A percentile compares a stretch with the other conserved stretches of the same genome.
These are phyloP conservation scores for Apiotrichum gracile DNA, from an alignment of 1,284 basidiomycete genomes.

Conservation along the genomic window DNA sequence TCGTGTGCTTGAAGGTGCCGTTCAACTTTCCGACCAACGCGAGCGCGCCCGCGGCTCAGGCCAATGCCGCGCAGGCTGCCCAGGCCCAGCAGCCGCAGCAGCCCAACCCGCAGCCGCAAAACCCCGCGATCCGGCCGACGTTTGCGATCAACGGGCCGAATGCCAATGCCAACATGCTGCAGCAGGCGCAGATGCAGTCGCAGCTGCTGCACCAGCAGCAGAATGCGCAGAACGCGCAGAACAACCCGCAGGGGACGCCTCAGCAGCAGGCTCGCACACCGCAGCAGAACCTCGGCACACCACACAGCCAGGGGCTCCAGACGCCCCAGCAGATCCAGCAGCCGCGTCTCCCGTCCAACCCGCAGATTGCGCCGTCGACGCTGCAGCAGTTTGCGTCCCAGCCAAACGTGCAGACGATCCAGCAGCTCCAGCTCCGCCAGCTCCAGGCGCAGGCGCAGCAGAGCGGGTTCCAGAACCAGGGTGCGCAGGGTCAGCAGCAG, in stretches of 20 bases:
- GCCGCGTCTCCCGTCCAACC: conserved; percentile 6
- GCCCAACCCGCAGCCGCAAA: neutral
- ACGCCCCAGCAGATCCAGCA: neutral
- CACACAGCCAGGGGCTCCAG: neutral
- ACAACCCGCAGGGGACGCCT: neutral
- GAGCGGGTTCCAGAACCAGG: conserved; percentile 1
- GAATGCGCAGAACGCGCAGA: neutral
- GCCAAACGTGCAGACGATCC: conserved; percentile 16
- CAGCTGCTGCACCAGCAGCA: neutral
- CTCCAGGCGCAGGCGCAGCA: conserved; percentile 10
- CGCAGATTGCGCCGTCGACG: conserved; percentile 5
- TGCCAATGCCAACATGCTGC: neutral
- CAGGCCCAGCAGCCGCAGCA: conserved; percentile 1
- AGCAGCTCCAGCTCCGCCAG: conserved; percentile 18
- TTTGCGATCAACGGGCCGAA: neutral
- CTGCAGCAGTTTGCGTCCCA: conserved; percentile 19
- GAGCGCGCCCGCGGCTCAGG: neutral
- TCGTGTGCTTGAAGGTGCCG: conserved; percentile 17
- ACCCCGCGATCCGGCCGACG: neutral
- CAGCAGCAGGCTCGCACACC: conserved; percentile 4
- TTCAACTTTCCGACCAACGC: neutral
- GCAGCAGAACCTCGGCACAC: conserved; percentile 3
- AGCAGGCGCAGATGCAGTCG: conserved; percentile 3
- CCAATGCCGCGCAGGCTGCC: conserved; percentile 1
- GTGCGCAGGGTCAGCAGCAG: neutral